A percentile compares a stretch with the other conserved stretches of the same genome.
These are phyloP conservation scores for Penicillium sclerotigenum DNA, from an alignment of 2,329 filamentous ascomycete species.

Conservation along the genomic window DNA sequence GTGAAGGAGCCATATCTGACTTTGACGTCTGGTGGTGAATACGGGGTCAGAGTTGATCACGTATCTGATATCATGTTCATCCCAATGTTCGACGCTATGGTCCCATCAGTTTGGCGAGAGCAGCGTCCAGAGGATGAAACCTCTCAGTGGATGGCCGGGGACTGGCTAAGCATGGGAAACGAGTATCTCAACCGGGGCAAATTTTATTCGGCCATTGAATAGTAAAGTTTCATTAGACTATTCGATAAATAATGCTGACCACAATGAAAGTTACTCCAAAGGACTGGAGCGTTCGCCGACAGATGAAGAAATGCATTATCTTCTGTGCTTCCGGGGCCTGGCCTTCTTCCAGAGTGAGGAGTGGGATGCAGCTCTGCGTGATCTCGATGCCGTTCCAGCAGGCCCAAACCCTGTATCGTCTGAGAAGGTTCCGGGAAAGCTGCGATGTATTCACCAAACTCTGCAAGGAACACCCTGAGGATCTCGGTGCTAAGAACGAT, in stretches of 20 bases:
- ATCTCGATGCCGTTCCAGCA: conserved; percentile 23
- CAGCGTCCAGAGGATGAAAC: neutral
- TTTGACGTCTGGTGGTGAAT: conserved; percentile 35
- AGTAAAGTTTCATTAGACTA: neutral
- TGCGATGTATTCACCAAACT: conserved; percentile 37
- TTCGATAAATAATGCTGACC: neutral
- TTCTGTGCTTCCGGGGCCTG: conserved; percentile 36
- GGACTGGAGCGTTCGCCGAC: conserved; percentile 38
- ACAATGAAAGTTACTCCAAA: conserved; percentile 36
- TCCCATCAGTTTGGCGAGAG: conserved; percentile 41
- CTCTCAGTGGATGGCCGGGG: neutral
- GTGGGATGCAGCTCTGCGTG: conserved; percentile 35
- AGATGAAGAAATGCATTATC: conserved; percentile 34
- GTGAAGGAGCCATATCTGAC: conserved; percentile 57
- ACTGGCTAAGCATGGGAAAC: neutral
- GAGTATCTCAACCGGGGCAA: neutral
- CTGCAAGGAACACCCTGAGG: conserved; percentile 33
- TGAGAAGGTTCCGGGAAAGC: conserved; percentile 39
- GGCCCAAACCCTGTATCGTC: conserved; percentile 42
- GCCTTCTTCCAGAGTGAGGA: conserved; percentile 28
- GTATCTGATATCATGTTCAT: conserved; percentile 49
- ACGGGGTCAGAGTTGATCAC: conserved; percentile 54
- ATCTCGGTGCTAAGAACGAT: conserved; percentile 28
- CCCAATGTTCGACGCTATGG: conserved; percentile 31
- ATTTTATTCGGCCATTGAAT: neutral